Percentiles rank a stretch among this genome's conserved stretches.
These are phyloP conservation scores for Scutellaria barbata DNA, from an alignment of 257 asterid species.

Conservation along the genomic window DNA sequence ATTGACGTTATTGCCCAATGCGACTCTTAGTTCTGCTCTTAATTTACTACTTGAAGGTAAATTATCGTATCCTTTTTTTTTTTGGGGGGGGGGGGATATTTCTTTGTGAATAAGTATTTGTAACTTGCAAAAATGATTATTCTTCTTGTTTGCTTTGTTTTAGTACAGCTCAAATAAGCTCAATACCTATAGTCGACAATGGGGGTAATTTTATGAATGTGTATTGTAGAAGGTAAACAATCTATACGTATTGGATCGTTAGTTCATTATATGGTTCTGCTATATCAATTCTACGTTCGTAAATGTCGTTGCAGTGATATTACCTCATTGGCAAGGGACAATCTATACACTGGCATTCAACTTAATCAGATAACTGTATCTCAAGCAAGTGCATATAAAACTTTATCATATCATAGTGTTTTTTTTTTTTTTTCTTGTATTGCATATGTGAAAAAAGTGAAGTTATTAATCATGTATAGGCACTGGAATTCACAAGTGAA, in stretches of 20 bases:
- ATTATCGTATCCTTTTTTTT: background rate
- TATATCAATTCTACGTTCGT: background rate
- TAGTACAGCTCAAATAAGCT: constrained; percentile 64
- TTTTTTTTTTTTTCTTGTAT: background rate
- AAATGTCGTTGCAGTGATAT: constrained; percentile 56
- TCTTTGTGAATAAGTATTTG: too few relatives aligned
- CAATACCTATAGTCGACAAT: constrained; percentile 64
- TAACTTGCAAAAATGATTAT: constrained; percentile 11
- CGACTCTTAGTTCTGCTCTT: constrained; percentile 57
- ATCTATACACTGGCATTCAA: constrained; percentile 52
- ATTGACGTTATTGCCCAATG: constrained; percentile 48
- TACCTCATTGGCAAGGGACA: constrained; percentile 62
- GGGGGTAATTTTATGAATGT: constrained; percentile 52
- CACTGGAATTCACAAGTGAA: constrained; percentile 48
- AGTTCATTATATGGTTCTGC: background rate
- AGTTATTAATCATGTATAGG: constrained; percentile 43
- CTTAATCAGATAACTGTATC: constrained; percentile 58
- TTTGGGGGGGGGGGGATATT: too few relatives aligned
- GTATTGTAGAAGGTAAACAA: constrained; percentile 64
- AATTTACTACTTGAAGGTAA: constrained; percentile 65
- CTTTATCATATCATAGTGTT: background rate
- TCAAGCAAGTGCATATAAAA: constrained; percentile 48
- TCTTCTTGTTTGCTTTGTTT: constrained; percentile 27
- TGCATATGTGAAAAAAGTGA: background rate
- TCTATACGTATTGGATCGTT: background rate